phyloP scores from a whole-genome alignment of 1,284 basidiomycete genomes.

The Mycena citricolor region DNA sequence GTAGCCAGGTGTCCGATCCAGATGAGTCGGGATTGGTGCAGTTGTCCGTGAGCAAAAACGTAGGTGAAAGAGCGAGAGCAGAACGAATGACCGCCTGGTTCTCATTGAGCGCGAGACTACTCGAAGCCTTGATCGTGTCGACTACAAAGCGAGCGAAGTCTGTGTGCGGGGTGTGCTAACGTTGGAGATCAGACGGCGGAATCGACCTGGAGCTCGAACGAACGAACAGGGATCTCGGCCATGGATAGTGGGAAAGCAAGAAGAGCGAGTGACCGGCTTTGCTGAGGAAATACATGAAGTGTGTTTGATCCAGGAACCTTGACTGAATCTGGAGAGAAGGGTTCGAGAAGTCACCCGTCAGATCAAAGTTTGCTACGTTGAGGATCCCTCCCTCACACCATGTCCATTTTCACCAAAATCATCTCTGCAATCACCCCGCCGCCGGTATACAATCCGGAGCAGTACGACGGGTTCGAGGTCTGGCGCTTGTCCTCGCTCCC shows the following conservation, averaged over 20 bases:
- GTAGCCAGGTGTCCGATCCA: conserved; percentile 61
- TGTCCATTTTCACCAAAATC: conserved; percentile 37
- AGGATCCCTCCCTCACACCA: conserved; percentile 21
- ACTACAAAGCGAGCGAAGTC: conserved; percentile 20
- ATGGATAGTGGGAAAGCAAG: conserved; percentile 2
- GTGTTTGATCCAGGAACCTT: conserved; percentile 5
- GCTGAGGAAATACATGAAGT: conserved; percentile 3
- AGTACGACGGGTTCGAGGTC: conserved; percentile 38
- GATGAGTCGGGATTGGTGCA: conserved; percentile 51
- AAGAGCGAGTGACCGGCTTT: background rate
- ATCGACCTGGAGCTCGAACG: background rate
- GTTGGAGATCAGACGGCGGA: background rate
- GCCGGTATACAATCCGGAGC: conserved; percentile 39
- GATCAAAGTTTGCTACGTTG: too few relatives aligned
- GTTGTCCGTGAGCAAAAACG: conserved; percentile 71
- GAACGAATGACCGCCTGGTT: conserved; percentile 65
- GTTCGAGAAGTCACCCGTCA: too few relatives aligned
- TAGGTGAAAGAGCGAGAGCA: conserved; percentile 67
- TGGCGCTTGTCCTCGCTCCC: conserved; percentile 29
- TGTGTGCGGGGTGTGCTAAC: conserved; percentile 2
- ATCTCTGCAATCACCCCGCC: conserved; percentile 49
- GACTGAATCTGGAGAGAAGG: conserved; percentile 3
- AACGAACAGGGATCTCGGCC: background rate
- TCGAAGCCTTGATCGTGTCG: conserved; percentile 13
- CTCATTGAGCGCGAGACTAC: background rate